phyloP scores from a whole-genome alignment of 2,329 filamentous ascomycete genomes.

The Colletotrichum tanaceti region DNA sequence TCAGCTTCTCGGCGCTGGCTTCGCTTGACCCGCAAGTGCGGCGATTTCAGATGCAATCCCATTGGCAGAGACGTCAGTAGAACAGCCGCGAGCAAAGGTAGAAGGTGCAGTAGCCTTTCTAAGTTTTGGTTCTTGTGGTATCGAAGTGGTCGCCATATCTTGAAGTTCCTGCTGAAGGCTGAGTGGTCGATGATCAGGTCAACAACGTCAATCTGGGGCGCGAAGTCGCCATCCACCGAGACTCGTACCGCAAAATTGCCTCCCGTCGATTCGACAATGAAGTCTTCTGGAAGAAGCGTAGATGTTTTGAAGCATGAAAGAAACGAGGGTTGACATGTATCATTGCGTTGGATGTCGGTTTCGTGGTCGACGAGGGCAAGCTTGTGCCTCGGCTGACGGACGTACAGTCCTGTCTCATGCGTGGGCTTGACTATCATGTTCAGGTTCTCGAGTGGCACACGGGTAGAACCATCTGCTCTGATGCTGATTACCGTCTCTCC shows the following conservation, averaged over 20 bases:
- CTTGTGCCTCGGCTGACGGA: too few relatives aligned
- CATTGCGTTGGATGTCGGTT: not conserved
- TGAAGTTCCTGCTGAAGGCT: too few relatives aligned
- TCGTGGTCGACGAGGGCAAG: not conserved
- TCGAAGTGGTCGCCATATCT: not conserved
- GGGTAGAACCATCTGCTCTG: not conserved
- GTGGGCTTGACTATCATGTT: not conserved
- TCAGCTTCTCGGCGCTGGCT: too few relatives aligned
- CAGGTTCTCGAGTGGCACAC: not conserved
- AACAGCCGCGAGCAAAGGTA: too few relatives aligned
- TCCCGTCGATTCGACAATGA: not conserved
- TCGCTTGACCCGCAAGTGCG: too few relatives aligned
- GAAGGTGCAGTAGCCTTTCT: fast-evolving
- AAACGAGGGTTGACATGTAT: not conserved
- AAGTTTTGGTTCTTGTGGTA: not conserved
- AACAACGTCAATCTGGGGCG: not conserved
- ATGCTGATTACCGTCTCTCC: not conserved
- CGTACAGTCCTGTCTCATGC: too few relatives aligned
- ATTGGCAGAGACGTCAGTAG: too few relatives aligned
- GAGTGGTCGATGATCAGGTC: not conserved
- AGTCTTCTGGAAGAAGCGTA: too few relatives aligned
- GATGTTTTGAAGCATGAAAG: not conserved
- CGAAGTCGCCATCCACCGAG: not conserved
- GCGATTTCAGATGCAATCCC: too few relatives aligned
- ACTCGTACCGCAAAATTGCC: not conserved